phyloP scores from a whole-genome alignment of 129 eudicot species.

The Centella asiatica region DNA sequence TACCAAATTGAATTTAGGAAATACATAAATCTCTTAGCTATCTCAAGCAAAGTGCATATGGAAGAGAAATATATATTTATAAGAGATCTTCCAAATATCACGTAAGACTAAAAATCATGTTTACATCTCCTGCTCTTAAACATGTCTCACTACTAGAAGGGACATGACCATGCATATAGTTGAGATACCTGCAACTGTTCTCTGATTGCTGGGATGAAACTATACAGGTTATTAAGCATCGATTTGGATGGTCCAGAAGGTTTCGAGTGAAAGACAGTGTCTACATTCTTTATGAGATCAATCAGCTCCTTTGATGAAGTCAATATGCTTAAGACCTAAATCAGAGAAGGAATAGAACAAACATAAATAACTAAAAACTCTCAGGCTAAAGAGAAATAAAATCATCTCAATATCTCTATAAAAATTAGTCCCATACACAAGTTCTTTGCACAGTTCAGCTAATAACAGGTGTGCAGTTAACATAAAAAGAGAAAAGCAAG shows the following conservation, averaged over 20 bases:
- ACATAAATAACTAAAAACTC: background rate
- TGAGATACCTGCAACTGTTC: slow-evolving; percentile 76
- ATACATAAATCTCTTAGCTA: too few species aligned
- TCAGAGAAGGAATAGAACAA: background rate
- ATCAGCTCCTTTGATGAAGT: slow-evolving; percentile 63
- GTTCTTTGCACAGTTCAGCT: too few species aligned
- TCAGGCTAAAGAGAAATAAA: background rate
- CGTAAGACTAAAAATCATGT: too few species aligned
- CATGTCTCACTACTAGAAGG: too few species aligned
- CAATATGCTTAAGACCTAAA: slow-evolving; percentile 62
- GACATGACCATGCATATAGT: background rate
- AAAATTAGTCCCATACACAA: too few species aligned
- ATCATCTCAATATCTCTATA: background rate
- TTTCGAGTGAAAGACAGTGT: slow-evolving; percentile 55
- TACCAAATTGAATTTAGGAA: too few species aligned
- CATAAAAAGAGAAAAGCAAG: too few species aligned
- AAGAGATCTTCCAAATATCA: too few species aligned
- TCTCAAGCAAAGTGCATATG: too few species aligned
- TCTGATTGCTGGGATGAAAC: slow-evolving; percentile 55
- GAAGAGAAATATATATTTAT: background rate
- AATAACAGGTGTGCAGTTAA: too few species aligned
- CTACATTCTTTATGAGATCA: slow-evolving; percentile 68
- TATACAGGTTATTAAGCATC: slow-evolving; percentile 36
- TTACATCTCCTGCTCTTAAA: too few species aligned
- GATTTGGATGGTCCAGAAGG: slow-evolving; percentile 56